A percentile compares a stretch with the other conserved stretches of the same genome.
Conservation (phyloP, 2,329 filamentous ascomycete species). For the Aspergillus alliaceus region DNA sequence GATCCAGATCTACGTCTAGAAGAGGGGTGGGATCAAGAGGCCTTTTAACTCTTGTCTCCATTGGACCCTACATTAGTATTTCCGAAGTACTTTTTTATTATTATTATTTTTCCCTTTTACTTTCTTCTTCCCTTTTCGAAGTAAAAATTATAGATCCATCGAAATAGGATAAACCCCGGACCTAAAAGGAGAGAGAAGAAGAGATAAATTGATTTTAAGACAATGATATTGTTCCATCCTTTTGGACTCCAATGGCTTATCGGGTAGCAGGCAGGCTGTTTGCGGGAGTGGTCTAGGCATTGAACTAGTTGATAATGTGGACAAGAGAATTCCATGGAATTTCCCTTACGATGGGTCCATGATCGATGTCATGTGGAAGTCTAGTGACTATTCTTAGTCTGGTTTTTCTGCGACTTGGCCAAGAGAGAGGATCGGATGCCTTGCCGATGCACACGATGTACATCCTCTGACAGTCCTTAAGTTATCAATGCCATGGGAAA, state of each 20-base stretch:
- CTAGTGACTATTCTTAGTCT: constrained; percentile 15
- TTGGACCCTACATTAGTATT: not conserved
- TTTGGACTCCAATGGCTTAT: not conserved
- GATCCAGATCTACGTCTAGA: not conserved
- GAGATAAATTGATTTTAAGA: not conserved
- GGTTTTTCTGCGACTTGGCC: not conserved
- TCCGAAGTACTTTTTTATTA: too few relatives aligned
- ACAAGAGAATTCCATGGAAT: constrained; percentile 16
- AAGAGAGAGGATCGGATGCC: constrained; percentile 7
- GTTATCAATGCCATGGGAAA: not conserved
- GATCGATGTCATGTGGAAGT: constrained; percentile 19
- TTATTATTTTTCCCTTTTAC: not conserved
- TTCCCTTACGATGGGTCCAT: constrained; percentile 10
- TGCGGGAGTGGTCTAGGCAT: constrained; percentile 14
- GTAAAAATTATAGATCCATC: too few relatives aligned
- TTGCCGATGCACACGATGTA: constrained; percentile 6
- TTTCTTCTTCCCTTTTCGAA: too few relatives aligned
- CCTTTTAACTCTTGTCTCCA: not conserved
- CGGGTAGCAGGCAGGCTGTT: constrained; percentile 2
- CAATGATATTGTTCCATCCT: not conserved
- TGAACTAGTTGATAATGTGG: constrained; percentile 11
- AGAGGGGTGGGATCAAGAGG: not conserved
- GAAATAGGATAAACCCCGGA: too few relatives aligned
- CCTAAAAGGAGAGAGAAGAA: too few relatives aligned
- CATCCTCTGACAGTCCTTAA: not conserved